Evolutionary conservation across 192 early-diverging fungal genomes (phyloP), one percentile per base, ranked within the genome.

Genomic region (Dissophora ornata): DNA sequence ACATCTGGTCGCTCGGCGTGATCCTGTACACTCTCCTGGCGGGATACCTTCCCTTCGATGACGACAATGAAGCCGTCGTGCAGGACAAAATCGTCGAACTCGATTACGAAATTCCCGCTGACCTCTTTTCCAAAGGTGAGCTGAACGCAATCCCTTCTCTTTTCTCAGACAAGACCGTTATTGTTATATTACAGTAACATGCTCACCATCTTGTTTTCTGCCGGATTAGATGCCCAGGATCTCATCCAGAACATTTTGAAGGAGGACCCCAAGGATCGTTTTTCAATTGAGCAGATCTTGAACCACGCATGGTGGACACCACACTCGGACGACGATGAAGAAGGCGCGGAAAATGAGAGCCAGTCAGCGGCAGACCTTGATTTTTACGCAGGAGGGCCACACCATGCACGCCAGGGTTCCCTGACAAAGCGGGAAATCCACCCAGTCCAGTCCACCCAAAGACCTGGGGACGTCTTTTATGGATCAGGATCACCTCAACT

Each of bases 1-100:
- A 99, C 83, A 85, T 99, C 57, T 99, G 96, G 96, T 95, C 94
- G 2, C 83, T 99, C 60, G 97, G 97, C 40, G 91, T 97, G 16
- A 91, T 99, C 61, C 85, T 96, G 12, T 97, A 93, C 74, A 94
- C 97, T 38, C 79, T 96, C 36, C 81, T 95, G 15, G 90, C 90
- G 33, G 93, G 92, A 9, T 89, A 91, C 74, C 71, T 90, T 12
- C 93, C 93, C 1, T 95, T 91, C 78, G 93, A 95, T 71, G 92
- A 93, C 46, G 92, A 95, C 62, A 88, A 84, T 52, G 93, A 95
- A 62, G 62, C 69, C 2, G 80, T 83, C 8, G 84, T 90, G 40
- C 90, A 90, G 60, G 80, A 85, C 52, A 92, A 92, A 62, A 95
- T 95, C 25, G 66, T 88, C 38, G 81, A 88, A 30, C 78, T 92